Evolutionary conservation across 2,329 filamentous ascomycete genomes (phyloP).

Genomic region (Exophiala calicioides): DNA sequence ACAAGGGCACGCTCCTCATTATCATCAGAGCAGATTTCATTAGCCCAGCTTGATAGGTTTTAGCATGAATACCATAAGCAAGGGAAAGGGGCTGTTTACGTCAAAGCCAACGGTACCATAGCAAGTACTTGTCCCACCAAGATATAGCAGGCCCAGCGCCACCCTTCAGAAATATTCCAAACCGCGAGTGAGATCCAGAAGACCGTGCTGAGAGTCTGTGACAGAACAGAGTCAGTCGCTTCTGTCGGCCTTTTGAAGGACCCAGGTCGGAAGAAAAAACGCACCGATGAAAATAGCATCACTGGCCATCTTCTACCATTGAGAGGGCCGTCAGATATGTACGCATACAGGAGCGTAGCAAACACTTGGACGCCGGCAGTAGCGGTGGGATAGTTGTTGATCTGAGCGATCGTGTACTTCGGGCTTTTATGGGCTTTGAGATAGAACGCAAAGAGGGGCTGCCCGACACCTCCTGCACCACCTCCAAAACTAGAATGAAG

Average conservation of each 20-base stretch:
- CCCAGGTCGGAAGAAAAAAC: neutral
- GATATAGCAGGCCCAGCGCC: constrained; percentile 65
- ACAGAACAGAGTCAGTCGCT: neutral
- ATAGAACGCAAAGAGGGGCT: constrained; percentile 26
- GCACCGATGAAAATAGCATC: constrained; percentile 18
- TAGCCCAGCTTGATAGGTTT: constrained; percentile 43
- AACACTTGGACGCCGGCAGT: constrained; percentile 22
- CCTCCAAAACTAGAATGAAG: constrained; percentile 5
- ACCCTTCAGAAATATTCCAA: constrained; percentile 53
- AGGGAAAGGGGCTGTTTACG: constrained; percentile 39
- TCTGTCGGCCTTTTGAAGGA: neutral
- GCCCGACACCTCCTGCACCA: constrained; percentile 10
- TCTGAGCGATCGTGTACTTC: constrained; percentile 28
- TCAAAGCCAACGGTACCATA: constrained; percentile 51
- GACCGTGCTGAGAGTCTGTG: constrained; percentile 41
- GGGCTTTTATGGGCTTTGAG: constrained; percentile 34
- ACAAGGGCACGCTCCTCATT: constrained; percentile 68
- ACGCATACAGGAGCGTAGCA: constrained; percentile 25
- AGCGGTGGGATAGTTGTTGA: constrained; percentile 30
- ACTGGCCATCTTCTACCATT: constrained; percentile 20
- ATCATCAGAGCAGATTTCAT: constrained; percentile 56
- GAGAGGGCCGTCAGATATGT: constrained; percentile 25
- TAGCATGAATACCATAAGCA: neutral
- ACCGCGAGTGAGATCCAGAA: constrained; percentile 47
- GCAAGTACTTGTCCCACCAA: constrained; percentile 51